phyloP scores from a whole-genome alignment of 805 yeast species.

The Metschnikowia peoriensis region DNA sequence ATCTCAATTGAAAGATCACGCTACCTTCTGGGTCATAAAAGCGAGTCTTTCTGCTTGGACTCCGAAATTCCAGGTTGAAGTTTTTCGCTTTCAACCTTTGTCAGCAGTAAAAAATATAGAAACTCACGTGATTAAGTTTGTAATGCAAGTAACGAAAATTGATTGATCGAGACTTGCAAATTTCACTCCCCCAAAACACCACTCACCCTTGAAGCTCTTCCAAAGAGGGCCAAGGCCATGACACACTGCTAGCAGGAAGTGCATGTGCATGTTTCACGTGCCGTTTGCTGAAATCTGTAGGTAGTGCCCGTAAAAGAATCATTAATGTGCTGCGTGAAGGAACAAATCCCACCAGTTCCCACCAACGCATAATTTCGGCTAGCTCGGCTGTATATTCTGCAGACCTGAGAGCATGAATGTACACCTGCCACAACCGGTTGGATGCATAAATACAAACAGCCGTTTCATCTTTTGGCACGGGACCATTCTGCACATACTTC shows the following conservation, averaged over 20 bases:
- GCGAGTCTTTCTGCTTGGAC: too few species aligned
- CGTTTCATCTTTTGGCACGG: neutral
- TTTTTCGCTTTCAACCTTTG: too few species aligned
- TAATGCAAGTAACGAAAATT: too few species aligned
- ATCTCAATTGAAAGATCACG: too few species aligned
- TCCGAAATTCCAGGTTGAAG: too few species aligned
- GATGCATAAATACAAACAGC: constrained; percentile 19
- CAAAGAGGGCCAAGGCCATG: constrained; percentile 21
- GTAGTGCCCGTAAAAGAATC: constrained; percentile 37
- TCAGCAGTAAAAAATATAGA: too few species aligned
- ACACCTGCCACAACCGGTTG: constrained; percentile 49
- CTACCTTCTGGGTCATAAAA: too few species aligned
- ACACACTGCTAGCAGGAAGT: constrained; percentile 4
- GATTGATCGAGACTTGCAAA: too few species aligned
- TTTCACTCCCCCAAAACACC: too few species aligned
- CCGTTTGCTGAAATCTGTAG: constrained; percentile 35
- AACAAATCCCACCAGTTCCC: constrained; percentile 46
- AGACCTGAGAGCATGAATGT: constrained; percentile 48
- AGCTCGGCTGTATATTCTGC: constrained; percentile 50
- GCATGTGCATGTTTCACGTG: constrained; percentile 34
- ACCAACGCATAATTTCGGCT: constrained; percentile 49
- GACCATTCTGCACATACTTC: constrained; percentile 26
- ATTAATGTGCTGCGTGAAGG: constrained; percentile 44
- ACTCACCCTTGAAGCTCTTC: constrained; percentile 8
- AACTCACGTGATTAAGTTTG: too few species aligned